A percentile compares a stretch with the other conserved stretches of the same genome.
These are phyloP conservation scores for Globisporangium spinosum DNA, from an alignment of 352 stramenopile genomes.

Conservation along the genomic window DNA sequence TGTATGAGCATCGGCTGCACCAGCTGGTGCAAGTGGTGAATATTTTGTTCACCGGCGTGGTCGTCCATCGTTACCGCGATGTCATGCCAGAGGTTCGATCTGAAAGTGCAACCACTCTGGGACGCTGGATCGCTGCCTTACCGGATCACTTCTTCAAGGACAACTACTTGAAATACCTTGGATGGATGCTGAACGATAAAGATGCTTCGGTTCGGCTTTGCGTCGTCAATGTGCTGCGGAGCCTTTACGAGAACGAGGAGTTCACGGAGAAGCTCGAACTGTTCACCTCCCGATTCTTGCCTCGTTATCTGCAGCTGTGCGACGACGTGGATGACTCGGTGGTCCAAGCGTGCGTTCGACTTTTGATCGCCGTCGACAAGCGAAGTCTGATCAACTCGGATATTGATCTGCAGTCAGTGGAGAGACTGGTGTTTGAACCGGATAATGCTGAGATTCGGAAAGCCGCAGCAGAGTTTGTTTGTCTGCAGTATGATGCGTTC, in stretches of 20 bases:
- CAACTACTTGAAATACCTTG: slow-evolving; percentile 95
- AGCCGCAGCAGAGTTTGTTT: slow-evolving; percentile 81
- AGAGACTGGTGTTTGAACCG: slow-evolving; percentile 80
- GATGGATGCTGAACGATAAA: slow-evolving; percentile 94
- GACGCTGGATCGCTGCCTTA: slow-evolving; percentile 77
- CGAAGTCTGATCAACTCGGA: slow-evolving; percentile 75
- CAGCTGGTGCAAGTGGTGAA: slow-evolving; percentile 61
- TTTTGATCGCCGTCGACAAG: slow-evolving; percentile 83
- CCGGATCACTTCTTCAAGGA: slow-evolving; percentile 91
- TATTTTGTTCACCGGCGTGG: slow-evolving; percentile 67
- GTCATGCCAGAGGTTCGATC: slow-evolving; percentile 91
- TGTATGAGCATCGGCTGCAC: slow-evolving; percentile 58
- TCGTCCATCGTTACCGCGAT: slow-evolving; percentile 88
- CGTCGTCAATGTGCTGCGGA: slow-evolving; percentile 77
- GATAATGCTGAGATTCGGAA: slow-evolving; percentile 72
- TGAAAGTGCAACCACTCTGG: slow-evolving; percentile 78
- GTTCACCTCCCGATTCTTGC: slow-evolving; percentile 78
- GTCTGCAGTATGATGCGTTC: slow-evolving; percentile 87
- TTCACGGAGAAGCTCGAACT: slow-evolving; percentile 65
- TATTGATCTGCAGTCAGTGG: slow-evolving; percentile 68
- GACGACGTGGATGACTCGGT: slow-evolving; percentile 75
- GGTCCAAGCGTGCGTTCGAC: slow-evolving; percentile 59
- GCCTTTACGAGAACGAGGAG: slow-evolving; percentile 78
- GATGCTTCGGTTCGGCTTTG: slow-evolving; percentile 72
- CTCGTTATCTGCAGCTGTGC: slow-evolving; percentile 77